Conservation (phyloP, 257 asterid species). For the Plectranthus barbatus region DNA sequence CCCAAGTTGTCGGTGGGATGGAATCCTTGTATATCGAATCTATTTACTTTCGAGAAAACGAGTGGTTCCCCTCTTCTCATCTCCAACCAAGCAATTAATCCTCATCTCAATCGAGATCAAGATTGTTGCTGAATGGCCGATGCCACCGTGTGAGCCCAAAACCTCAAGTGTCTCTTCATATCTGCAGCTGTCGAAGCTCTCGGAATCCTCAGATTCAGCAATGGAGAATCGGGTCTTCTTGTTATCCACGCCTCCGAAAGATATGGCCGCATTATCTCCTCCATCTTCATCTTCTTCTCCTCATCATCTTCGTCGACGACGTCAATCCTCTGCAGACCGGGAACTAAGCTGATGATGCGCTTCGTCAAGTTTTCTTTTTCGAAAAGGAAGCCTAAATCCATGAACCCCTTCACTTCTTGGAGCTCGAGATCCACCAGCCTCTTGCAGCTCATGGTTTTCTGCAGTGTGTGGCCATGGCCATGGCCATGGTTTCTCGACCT, state of each 20-base stretch:
- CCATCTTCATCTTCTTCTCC: neutral
- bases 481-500: conserved; percentile 6
- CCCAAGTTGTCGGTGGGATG: neutral
- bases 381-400: conserved; percentile 62
- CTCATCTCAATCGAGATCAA: neutral
- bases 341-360: conserved; percentile 36
- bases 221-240: conserved; percentile 32
- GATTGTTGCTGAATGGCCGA: conserved; percentile 35
- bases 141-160: conserved; percentile 64
- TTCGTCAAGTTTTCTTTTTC: conserved; percentile 29
- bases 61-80: neutral
- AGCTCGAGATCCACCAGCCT: conserved; percentile 53
- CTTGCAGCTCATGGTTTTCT: conserved; percentile 35
- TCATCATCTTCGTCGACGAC: neutral
- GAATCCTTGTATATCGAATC: neutral
- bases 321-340: conserved; percentile 46
- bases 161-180: conserved; percentile 58
- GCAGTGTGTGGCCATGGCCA: neutral
- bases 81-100: neutral
- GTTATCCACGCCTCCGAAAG: conserved; percentile 51
- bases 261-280: conserved; percentile 34
- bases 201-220: conserved; percentile 35
- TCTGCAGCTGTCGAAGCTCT: conserved; percentile 28
- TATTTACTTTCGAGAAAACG: neutral
- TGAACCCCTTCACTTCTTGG: conserved; percentile 61